phyloP scores from a whole-genome alignment of 1,284 basidiomycete genomes.

The Apiotrichum siamense region DNA sequence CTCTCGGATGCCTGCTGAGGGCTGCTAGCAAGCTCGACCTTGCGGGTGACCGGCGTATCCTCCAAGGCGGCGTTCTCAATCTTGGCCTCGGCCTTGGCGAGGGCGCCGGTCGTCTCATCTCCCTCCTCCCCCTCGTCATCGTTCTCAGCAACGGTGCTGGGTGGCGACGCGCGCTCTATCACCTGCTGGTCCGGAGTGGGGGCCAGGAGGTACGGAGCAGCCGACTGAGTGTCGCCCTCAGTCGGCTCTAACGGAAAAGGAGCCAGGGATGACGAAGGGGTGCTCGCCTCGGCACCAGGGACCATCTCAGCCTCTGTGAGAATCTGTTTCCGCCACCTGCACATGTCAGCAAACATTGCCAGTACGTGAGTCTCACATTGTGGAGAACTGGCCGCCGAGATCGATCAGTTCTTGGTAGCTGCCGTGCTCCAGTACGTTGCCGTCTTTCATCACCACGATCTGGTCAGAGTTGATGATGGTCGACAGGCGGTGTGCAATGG shows the following conservation, averaged over 20 bases:
- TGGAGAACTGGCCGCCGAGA: conserved; percentile 46
- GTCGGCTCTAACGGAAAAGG: conserved; percentile 1
- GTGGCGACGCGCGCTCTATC: conserved; percentile 7
- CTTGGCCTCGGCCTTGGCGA: no score
- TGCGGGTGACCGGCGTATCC: not conserved
- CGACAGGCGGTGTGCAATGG: conserved; percentile 69
- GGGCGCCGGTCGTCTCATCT: no score
- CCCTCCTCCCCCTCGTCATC: conserved; percentile 1
- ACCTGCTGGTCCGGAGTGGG: not conserved
- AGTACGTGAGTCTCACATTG: conserved; percentile 28
- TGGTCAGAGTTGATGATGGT: conserved; percentile 55
- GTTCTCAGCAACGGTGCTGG: conserved; percentile 12
- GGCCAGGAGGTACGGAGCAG: not conserved
- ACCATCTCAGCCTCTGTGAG: conserved; percentile 41
- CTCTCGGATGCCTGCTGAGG: no score
- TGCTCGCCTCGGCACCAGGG: conserved; percentile 12
- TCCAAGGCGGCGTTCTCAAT: not conserved
- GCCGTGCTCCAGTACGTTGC: conserved; percentile 76
- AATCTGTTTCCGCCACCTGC: conserved; percentile 45
- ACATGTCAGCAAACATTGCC: conserved; percentile 7
- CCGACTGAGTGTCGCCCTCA: not conserved
- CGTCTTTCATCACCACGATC: conserved; percentile 83
- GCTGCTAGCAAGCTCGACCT: not conserved
- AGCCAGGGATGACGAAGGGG: not conserved
- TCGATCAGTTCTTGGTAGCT: conserved; percentile 75